Conservation (phyloP, 1,284 basidiomycete species). For the Clitocybe nebularis region DNA sequence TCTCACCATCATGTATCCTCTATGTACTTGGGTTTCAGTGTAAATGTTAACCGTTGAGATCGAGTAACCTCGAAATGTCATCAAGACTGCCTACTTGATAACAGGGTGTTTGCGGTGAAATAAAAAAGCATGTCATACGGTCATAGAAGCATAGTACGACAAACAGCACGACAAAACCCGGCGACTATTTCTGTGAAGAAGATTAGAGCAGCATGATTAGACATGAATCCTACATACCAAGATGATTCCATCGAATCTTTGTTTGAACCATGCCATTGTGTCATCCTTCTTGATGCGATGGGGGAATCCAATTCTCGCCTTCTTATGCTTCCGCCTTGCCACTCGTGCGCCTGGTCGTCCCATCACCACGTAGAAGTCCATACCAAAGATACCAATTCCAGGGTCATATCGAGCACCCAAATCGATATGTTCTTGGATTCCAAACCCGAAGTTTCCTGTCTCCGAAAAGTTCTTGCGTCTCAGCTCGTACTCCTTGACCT, state of each 20-base stretch:
- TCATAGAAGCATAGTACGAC: slow-evolving; percentile 28
- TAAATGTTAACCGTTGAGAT: too few relatives aligned
- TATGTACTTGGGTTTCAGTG: too few relatives aligned
- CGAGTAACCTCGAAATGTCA: too few relatives aligned
- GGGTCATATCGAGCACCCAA: slow-evolving; percentile 98
- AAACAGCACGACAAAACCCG: slow-evolving; percentile 25
- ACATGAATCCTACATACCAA: slow-evolving; percentile 48
- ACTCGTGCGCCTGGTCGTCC: slow-evolving; percentile 94
- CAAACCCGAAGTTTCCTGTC: slow-evolving; percentile 98
- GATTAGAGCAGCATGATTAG: slow-evolving; percentile 11
- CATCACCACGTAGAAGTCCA: slow-evolving; percentile 99
- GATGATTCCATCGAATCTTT: slow-evolving; percentile 97
- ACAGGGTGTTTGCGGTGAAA: too few relatives aligned
- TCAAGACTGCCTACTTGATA: too few relatives aligned
- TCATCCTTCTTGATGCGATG: slow-evolving; percentile 93
- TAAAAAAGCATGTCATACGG: slow-evolving; percentile 26
- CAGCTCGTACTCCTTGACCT: slow-evolving; percentile 99
- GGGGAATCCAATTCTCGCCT: slow-evolving; percentile 80
- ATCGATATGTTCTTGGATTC: slow-evolving; percentile 99
- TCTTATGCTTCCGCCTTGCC: slow-evolving; percentile 88
- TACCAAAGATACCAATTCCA: slow-evolving; percentile 95
- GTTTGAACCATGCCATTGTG: slow-evolving; percentile 98
- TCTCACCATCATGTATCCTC: too few relatives aligned
- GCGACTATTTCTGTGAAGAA: slow-evolving; percentile 36
- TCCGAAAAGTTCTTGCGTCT: slow-evolving; percentile 92